Conservation (phyloP, 2,329 filamentous ascomycete species). For the Aspergillus hortae region DNA sequence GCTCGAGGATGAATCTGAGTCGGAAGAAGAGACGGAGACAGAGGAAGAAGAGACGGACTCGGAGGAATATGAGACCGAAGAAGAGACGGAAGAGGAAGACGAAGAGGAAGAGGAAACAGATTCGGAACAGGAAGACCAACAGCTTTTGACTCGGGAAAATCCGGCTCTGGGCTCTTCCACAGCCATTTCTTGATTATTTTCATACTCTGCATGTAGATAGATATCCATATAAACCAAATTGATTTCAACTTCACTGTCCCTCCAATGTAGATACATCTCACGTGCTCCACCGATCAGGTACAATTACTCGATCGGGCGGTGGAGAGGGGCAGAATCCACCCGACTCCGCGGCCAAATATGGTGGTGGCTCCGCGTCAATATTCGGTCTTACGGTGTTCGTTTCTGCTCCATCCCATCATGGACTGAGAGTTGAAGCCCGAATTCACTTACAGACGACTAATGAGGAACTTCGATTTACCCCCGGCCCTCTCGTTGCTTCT, state of each 20-base stretch:
- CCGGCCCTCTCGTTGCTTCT: not conserved
- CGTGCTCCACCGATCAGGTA: not conserved
- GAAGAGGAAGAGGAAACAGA: slow-evolving; percentile 41
- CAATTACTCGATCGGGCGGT: not conserved
- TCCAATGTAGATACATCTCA: not conserved
- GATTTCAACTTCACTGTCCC: too few species aligned
- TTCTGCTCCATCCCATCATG: too few species aligned
- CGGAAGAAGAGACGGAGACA: slow-evolving; percentile 49
- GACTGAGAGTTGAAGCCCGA: not conserved
- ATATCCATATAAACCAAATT: too few species aligned
- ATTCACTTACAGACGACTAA: not conserved
- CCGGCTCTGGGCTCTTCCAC: not conserved
- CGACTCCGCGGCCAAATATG: not conserved
- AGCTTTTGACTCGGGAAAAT: slow-evolving; percentile 11
- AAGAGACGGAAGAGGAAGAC: slow-evolving; percentile 44
- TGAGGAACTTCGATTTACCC: not conserved
- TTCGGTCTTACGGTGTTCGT: too few species aligned
- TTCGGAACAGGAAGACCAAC: slow-evolving; percentile 40
- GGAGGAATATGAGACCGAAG: slow-evolving; percentile 41
- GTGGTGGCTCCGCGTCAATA: too few species aligned
- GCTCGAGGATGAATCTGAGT: slow-evolving; percentile 64
- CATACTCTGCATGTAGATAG: too few species aligned
- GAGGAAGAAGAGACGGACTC: slow-evolving; percentile 53
- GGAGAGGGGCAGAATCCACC: not conserved
- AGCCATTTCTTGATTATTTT: not conserved